These are phyloP conservation scores for Pilasporangium apinafurcum DNA, from an alignment of 352 stramenopile species.

Conservation along the genomic window DNA sequence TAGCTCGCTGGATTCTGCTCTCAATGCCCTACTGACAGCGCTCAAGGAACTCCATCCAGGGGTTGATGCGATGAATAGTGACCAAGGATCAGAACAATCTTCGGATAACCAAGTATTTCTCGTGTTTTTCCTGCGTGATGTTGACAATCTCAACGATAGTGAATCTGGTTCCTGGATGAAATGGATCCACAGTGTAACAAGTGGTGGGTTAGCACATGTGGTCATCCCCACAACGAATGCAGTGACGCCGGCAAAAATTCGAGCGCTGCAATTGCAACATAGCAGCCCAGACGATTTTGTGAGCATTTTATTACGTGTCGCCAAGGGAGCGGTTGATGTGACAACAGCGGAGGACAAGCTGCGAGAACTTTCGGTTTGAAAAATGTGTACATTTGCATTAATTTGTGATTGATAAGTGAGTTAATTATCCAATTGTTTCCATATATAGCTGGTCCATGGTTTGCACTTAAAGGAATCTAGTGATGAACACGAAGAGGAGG, in stretches of 20 bases:
- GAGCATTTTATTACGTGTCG: constrained; percentile 52
- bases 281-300: constrained; percentile 36
- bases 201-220: constrained; percentile 40
- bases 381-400: background rate
- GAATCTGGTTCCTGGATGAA: constrained; percentile 27
- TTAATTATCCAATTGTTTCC: background rate
- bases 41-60: constrained; percentile 8
- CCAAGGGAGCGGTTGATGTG: constrained; percentile 33
- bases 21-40: constrained; percentile 4
- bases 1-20: constrained; percentile 2
- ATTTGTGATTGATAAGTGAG: background rate
- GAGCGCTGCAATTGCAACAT: constrained; percentile 27
- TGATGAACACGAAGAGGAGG: background rate
- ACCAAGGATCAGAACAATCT: constrained; percentile 1
- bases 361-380: constrained; percentile 19
- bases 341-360: constrained; percentile 48
- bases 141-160: constrained; percentile 31
- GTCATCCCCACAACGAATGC: constrained; percentile 31
- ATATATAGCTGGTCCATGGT: constrained; percentile 1
- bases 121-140: constrained; percentile 55
- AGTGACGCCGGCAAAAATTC: constrained; percentile 40
- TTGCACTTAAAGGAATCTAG: constrained; percentile 1
- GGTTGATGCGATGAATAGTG: constrained; percentile 12
- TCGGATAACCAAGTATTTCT: constrained; percentile 6
- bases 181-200: constrained; percentile 49